Evolutionary conservation across 1,284 basidiomycete species (phyloP).

Genomic region (Malassezia vespertilionis): DNA sequence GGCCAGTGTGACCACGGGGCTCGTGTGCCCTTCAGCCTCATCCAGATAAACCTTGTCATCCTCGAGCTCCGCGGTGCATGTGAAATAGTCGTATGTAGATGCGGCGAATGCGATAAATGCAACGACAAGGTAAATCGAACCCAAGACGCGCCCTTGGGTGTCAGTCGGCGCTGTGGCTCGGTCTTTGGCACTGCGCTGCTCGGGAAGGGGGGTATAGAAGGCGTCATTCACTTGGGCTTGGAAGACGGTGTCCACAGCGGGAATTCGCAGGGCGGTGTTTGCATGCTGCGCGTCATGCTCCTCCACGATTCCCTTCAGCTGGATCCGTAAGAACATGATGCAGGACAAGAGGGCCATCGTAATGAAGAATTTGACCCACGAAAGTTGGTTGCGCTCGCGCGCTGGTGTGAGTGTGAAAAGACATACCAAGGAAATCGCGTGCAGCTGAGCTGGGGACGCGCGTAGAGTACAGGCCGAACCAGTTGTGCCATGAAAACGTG

Average conservation of each 20-base stretch:
- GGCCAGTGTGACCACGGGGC: constrained; percentile 8
- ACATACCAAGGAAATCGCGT: constrained; percentile 15
- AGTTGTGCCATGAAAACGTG: no score
- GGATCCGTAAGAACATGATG: constrained; percentile 11
- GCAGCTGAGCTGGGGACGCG: constrained; percentile 3
- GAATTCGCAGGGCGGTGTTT: no score
- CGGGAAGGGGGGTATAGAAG: background rate
- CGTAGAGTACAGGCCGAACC: constrained; percentile 2
- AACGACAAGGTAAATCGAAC: constrained; percentile 7
- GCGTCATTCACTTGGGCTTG: background rate
- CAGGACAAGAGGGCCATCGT: constrained; percentile 5
- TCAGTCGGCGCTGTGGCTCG: no score
- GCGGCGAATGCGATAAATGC: constrained; percentile 3
- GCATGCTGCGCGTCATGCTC: background rate
- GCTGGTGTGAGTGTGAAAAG: background rate
- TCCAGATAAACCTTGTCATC: constrained; percentile 11
- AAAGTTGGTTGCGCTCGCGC: constrained; percentile 13
- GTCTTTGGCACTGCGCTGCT: background rate
- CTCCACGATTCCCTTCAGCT: constrained; percentile 5
- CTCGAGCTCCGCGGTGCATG: constrained; percentile 11
- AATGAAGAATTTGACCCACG: constrained; percentile 9
- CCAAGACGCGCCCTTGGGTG: constrained; percentile 1
- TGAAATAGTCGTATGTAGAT: constrained; percentile 11
- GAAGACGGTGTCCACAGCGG: background rate
- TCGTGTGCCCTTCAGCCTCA: constrained; percentile 14